A percentile compares a stretch with the other conserved stretches of the same genome.
Conservation (phyloP, 2,329 filamentous ascomycete genomes). For the Ilyonectria mors-panacis region DNA sequence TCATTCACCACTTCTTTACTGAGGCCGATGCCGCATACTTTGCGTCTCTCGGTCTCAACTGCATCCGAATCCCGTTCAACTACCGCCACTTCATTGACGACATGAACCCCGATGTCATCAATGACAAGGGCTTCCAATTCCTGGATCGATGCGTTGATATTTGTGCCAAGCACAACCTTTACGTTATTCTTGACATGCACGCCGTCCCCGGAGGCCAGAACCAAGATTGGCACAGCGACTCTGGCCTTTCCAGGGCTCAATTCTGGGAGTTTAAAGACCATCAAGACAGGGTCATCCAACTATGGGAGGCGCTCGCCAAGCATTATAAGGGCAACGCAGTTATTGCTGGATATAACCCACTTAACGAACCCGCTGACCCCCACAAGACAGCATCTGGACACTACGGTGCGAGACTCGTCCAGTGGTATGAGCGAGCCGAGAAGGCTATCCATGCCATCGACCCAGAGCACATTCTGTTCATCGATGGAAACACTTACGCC, state of each 20-base stretch:
- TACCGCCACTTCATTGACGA: slow-evolving; percentile 71
- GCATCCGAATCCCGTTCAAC: slow-evolving; percentile 73
- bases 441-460: slow-evolving; percentile 58
- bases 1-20: slow-evolving; percentile 71
- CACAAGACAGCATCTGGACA: slow-evolving; percentile 43
- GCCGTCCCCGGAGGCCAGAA: slow-evolving; percentile 63
- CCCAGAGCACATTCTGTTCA: slow-evolving; percentile 64
- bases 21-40: slow-evolving; percentile 72
- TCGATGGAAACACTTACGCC: slow-evolving; percentile 69
- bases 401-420: slow-evolving; percentile 50
- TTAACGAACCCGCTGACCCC: slow-evolving; percentile 53
- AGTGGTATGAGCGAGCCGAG: slow-evolving; percentile 59
- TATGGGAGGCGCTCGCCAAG: slow-evolving; percentile 60
- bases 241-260: slow-evolving; percentile 54
- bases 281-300: slow-evolving; percentile 60
- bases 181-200: slow-evolving; percentile 62
- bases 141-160: slow-evolving; percentile 65
- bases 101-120: slow-evolving; percentile 63
- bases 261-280: slow-evolving; percentile 65
- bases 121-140: slow-evolving; percentile 63
- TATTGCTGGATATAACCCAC: slow-evolving; percentile 58
- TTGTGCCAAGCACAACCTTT: slow-evolving; percentile 59
- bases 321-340: slow-evolving; percentile 60
- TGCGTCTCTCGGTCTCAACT: slow-evolving; percentile 69
- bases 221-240: slow-evolving; percentile 64